Conservation (phyloP, 192 early-diverging fungal genomes). For the Powellomyces hirtus region DNA sequence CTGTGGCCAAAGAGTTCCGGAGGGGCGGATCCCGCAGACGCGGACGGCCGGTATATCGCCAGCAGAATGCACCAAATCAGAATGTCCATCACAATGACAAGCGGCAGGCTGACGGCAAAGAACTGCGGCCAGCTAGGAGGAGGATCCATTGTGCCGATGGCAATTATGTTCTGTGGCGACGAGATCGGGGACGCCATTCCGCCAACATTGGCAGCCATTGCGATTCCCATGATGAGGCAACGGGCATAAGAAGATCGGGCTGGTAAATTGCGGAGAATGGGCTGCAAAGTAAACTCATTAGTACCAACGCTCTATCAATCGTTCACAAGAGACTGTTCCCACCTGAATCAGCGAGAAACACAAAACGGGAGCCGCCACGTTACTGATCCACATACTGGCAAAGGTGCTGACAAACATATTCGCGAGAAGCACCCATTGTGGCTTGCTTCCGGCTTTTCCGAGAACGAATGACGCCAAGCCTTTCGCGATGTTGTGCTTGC, state of each 20-base stretch:
- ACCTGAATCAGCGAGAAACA: conserved; percentile 86
- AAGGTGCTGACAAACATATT: conserved; percentile 97
- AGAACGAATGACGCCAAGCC: conserved; percentile 84
- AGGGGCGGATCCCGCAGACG: conserved; percentile 15
- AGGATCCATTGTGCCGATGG: conserved; percentile 89
- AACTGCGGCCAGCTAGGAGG: conserved; percentile 87
- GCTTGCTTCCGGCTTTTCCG: conserved; percentile 82
- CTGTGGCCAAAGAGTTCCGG: conserved; percentile 27
- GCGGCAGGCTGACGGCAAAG: conserved; percentile 83
- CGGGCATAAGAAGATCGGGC: conserved; percentile 74
- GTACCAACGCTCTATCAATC: neutral
- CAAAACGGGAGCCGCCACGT: conserved; percentile 94
- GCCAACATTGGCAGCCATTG: conserved; percentile 92
- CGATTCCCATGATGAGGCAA: conserved; percentile 93
- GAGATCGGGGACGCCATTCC: conserved; percentile 98
- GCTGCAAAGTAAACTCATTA: conserved; percentile 42
- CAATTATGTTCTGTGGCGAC: conserved; percentile 96
- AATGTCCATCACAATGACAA: conserved; percentile 76
- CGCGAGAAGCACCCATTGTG: conserved; percentile 79
- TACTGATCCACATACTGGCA: conserved; percentile 98
- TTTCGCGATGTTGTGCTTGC: conserved; percentile 94
- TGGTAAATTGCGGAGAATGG: conserved; percentile 89
- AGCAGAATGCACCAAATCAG: conserved; percentile 82
- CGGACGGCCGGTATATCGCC: conserved; percentile 69
- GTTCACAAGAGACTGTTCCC: neutral